These are phyloP conservation scores for Chaetoscypha palmicola DNA, from an alignment of 2,329 filamentous ascomycete genomes.

Conservation along the genomic window DNA sequence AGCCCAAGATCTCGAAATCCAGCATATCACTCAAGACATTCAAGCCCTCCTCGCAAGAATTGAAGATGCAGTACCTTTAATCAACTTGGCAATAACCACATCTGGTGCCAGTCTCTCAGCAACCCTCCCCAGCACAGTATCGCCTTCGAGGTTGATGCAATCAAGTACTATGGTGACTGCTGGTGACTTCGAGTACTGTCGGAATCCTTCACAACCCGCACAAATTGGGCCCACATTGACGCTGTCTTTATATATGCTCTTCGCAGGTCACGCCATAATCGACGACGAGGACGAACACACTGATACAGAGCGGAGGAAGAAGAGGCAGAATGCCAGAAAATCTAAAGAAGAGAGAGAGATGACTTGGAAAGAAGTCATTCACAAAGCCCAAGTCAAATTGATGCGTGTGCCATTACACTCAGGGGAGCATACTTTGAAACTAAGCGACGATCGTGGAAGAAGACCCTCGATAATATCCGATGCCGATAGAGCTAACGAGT, in stretches of 20 bases:
- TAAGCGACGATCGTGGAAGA: constrained; percentile 34
- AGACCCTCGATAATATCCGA: constrained; percentile 19
- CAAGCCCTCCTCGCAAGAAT: constrained; percentile 68
- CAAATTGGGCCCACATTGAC: constrained; percentile 85
- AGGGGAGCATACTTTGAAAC: constrained; percentile 7
- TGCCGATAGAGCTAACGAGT: constrained; percentile 41
- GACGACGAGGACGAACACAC: not conserved
- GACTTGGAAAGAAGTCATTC: constrained; percentile 93
- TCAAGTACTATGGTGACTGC: constrained; percentile 86
- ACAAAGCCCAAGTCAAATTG: constrained; percentile 82
- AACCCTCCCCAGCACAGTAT: constrained; percentile 72
- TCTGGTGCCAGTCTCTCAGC: constrained; percentile 84
- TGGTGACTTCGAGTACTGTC: constrained; percentile 75
- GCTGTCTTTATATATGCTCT: constrained; percentile 91
- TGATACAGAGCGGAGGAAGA: not conserved
- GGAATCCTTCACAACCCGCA: constrained; percentile 54
- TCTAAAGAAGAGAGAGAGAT: constrained; percentile 33
- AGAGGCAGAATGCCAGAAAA: not conserved
- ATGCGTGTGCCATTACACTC: constrained; percentile 25
- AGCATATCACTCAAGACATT: constrained; percentile 66
- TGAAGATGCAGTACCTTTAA: constrained; percentile 82
- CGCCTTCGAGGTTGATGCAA: constrained; percentile 83
- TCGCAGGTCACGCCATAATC: constrained; percentile 62
- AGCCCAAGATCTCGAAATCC: constrained; percentile 57
- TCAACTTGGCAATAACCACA: constrained; percentile 90